Conservation (phyloP, 805 yeast species). For the Candida incommunis region DNA sequence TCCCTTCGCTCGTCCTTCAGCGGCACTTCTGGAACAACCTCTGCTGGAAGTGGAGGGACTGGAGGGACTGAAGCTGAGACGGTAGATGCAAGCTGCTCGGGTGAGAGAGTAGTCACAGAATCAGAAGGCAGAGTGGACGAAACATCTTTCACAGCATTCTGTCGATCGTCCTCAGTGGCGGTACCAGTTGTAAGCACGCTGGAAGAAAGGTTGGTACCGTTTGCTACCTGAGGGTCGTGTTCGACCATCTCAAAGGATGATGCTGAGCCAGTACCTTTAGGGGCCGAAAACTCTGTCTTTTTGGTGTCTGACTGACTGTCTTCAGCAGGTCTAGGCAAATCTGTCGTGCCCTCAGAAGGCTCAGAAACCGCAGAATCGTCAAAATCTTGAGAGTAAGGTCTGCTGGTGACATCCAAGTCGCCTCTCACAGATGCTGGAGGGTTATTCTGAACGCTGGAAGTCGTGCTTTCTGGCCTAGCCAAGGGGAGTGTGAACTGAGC, state of each 20-base stretch:
- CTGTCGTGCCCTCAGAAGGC: conserved; percentile 11
- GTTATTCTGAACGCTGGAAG: conserved; percentile 85
- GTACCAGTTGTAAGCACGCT: background rate
- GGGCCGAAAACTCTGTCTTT: background rate
- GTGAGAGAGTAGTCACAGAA: background rate
- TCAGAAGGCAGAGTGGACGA: background rate
- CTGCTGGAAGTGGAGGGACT: background rate
- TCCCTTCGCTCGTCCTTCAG: background rate
- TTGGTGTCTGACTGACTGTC: background rate
- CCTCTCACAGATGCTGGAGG: conserved; percentile 85
- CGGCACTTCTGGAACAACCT: background rate
- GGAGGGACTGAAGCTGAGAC: background rate
- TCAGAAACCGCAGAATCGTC: conserved; percentile 13
- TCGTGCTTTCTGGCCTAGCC: conserved; percentile 60
- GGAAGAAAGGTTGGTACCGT: background rate
- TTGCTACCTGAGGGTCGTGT: conserved; percentile 3
- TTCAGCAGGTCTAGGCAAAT: background rate
- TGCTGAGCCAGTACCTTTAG: background rate
- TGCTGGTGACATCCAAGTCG: conserved; percentile 31
- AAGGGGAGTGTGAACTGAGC: conserved; percentile 29
- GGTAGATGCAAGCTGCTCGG: background rate
- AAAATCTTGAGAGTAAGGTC: conserved; percentile 15
- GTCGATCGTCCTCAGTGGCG: background rate
- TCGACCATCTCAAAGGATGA: conserved; percentile 2
- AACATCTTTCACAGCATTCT: conserved; percentile 4